Evolutionary conservation across 2,329 filamentous ascomycete genomes (phyloP), one percentile per base, ranked within the genome.

Genomic region (Amylocarpus encephaloides): DNA sequence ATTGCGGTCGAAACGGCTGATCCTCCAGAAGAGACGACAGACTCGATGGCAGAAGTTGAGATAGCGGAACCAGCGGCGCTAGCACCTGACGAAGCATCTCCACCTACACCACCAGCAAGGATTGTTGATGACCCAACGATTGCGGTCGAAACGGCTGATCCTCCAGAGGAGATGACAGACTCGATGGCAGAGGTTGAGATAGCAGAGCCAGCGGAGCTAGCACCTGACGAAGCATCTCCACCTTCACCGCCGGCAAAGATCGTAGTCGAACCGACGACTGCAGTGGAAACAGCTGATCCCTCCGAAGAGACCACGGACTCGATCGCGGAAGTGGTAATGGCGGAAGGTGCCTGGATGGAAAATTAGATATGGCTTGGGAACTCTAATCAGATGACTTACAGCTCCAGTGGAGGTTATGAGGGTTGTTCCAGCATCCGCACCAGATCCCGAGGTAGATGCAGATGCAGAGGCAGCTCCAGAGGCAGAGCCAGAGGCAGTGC

Each of bases 51-150:
- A 36, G 51, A 54, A 19, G 62, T 64, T n/a, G 62, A 61, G 46
- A 64, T 53, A 33, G 60, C 55, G 36, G 49, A 56, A 19, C 33
- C 2, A 53, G 48, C 9, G 42, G 48, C 15, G 15, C 48, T 26
- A 36, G 30, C 22, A 29, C 26, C 18, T 34, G 49, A 50, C 11
- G 43, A 40, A 22, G 35, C 19, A 9, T 32, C 52, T 36, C 46
- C 54, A 36, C 52, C 52, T 32, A 18, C 50, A 46, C 38, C 47
- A 29, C 35, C 54, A 43, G 33, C 46, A 11, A 44, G 53, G 38
- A 58, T 36, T 36, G 61, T 63, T 33, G 59, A 60, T 11, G 52
- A 57, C 22, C 59, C 60, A 34, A 61, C 32, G 32, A 56, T 61
- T 11, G 57, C 47, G 11, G 54, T 56, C 15, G 26, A 12, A 40